Evolutionary conservation across 179 eudicot species (phyloP).

Genomic region (Amaranthus tricolor): DNA sequence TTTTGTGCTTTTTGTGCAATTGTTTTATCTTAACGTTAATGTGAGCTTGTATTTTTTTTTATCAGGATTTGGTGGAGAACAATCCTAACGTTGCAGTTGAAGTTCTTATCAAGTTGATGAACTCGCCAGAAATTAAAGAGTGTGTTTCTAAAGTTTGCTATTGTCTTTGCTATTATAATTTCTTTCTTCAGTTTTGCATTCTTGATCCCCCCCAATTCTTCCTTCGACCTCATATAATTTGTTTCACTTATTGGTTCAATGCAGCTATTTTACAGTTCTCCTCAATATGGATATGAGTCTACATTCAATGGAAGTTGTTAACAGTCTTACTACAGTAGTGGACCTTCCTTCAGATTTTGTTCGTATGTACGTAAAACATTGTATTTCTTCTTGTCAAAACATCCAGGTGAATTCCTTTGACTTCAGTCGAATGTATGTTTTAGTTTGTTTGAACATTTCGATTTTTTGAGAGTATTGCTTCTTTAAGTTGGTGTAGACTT

Average conservation of each 20-base stretch:
- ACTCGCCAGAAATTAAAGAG: conserved; percentile 88
- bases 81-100: conserved; percentile 98
- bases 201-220: not conserved
- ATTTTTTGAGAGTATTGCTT: too few species aligned
- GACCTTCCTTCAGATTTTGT: conserved; percentile 93
- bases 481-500: too few species aligned
- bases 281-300: conserved; percentile 99
- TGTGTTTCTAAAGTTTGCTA: conserved; percentile 29
- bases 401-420: conserved; percentile 54
- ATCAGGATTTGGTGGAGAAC: conserved; percentile 87
- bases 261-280: conserved; percentile 86
- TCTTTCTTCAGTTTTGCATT: not conserved
- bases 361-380: conserved; percentile 89
- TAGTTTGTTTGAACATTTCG: not conserved
- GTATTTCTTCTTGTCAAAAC: conserved; percentile 91
- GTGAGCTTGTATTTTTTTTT: conserved; percentile 14
- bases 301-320: conserved; percentile 99
- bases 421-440: not conserved
- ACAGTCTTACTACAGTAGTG: conserved; percentile 89
- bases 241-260: conserved; percentile 10
- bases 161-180: not conserved
- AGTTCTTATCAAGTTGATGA: conserved; percentile 84
- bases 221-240: not conserved
- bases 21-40: conserved; percentile 6
- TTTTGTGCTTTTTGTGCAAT: conserved; percentile 5